Percentiles rank a stretch among this genome's conserved stretches.
These are phyloP conservation scores for Pyrenophora graminea DNA, from an alignment of 2,329 filamentous ascomycete genomes.

Conservation along the genomic window DNA sequence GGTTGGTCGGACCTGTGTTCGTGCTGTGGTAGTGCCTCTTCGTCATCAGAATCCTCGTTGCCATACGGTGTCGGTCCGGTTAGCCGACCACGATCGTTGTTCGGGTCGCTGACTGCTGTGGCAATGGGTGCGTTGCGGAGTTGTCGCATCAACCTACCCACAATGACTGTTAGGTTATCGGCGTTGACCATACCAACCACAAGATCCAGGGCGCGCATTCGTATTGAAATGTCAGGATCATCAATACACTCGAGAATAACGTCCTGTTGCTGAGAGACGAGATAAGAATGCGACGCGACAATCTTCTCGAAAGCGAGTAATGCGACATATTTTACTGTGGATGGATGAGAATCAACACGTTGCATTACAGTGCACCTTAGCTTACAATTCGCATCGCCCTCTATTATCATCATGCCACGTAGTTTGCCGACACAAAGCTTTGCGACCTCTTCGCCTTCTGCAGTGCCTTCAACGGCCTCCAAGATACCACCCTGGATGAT, in stretches of 20 bases:
- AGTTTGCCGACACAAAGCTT: constrained; percentile 90
- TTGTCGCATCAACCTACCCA: constrained; percentile 85
- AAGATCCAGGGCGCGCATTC: constrained; percentile 87
- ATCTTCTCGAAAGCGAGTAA: constrained; percentile 95
- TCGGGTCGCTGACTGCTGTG: constrained; percentile 51
- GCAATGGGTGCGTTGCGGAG: constrained; percentile 68
- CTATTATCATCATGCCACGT: constrained; percentile 88
- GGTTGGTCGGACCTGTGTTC: constrained; percentile 55
- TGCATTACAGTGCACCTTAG: constrained; percentile 19
- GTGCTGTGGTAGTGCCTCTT: constrained; percentile 58
- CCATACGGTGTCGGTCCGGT: constrained; percentile 54
- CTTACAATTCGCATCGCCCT: constrained; percentile 91
- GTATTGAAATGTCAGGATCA: constrained; percentile 92
- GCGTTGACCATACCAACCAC: constrained; percentile 91
- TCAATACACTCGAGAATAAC: constrained; percentile 97
- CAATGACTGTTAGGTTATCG: constrained; percentile 81
- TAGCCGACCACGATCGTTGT: constrained; percentile 52
- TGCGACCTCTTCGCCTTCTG: constrained; percentile 89
- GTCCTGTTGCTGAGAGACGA: constrained; percentile 91
- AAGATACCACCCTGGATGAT: constrained; percentile 97
- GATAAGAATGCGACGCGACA: constrained; percentile 80
- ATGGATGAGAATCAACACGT: constrained; percentile 16
- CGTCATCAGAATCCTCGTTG: constrained; percentile 61
- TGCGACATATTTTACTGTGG: constrained; percentile 91
- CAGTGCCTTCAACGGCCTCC: constrained; percentile 75